Evolutionary conservation across 257 asterid genomes (phyloP).

Genomic region (Anisodus acutangulus): DNA sequence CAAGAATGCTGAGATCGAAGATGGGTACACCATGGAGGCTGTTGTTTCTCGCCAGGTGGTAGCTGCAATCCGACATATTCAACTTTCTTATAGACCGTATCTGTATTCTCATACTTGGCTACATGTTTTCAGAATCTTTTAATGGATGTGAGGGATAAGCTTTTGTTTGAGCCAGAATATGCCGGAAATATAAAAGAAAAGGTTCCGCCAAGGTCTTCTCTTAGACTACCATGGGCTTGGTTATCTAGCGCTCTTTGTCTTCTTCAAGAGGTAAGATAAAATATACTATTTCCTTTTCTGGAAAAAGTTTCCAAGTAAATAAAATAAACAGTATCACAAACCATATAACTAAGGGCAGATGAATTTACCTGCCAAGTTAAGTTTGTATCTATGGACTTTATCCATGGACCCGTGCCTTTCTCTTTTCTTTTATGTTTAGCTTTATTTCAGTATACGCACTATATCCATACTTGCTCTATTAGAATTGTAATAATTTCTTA

Average conservation of each 20-base stretch:
- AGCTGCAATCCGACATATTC: constrained; percentile 19
- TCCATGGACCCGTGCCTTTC: not conserved
- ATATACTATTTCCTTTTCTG: not conserved
- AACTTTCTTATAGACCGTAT: not conserved
- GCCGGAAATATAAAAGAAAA: constrained; percentile 84
- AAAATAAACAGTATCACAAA: not conserved
- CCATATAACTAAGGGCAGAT: not conserved
- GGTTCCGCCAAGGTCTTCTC: constrained; percentile 82
- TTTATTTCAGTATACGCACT: not conserved
- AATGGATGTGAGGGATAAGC: constrained; percentile 96
- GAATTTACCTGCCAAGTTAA: not conserved
- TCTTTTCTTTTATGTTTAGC: constrained; percentile 3
- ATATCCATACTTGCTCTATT: not conserved
- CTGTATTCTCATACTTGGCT: constrained; percentile 30
- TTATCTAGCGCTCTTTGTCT: constrained; percentile 95
- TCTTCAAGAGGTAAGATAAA: constrained; percentile 82
- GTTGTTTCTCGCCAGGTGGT: constrained; percentile 83
- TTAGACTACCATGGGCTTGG: constrained; percentile 89
- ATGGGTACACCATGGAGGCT: constrained; percentile 90
- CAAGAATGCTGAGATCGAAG: constrained; percentile 84
- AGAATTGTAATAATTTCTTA: not conserved
- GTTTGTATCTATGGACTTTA: not conserved
- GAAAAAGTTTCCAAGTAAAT: constrained; percentile 13
- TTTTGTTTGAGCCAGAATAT: constrained; percentile 95
- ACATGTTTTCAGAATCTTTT: constrained; percentile 67